Evolutionary conservation across 2,329 filamentous ascomycete genomes (phyloP).

Genomic region (Passalora sequoiae): DNA sequence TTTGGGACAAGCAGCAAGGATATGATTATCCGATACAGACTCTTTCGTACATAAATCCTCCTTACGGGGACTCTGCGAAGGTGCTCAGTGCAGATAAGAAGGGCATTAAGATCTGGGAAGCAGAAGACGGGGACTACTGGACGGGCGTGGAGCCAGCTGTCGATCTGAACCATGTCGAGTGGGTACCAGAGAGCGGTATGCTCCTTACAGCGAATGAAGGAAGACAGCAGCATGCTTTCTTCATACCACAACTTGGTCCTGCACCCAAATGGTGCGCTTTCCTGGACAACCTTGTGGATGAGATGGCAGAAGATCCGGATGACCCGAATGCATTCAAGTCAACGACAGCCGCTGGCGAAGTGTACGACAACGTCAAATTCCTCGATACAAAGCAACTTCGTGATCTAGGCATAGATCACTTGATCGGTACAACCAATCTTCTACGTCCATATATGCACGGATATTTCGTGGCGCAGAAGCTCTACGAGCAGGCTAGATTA

Average conservation of each 20-base stretch:
- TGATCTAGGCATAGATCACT: slow-evolving; percentile 76
- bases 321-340: slow-evolving; percentile 54
- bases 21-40: slow-evolving; percentile 91
- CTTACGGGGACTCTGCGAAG: slow-evolving; percentile 32
- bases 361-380: slow-evolving; percentile 99
- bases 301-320: slow-evolving; percentile 80
- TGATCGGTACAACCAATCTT: slow-evolving; percentile 84
- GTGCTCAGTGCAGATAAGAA: slow-evolving; percentile 73
- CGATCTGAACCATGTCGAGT: slow-evolving; percentile 89
- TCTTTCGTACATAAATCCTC: slow-evolving; percentile 60
- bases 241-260: slow-evolving; percentile 86
- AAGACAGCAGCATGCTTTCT: slow-evolving; percentile 89
- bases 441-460: slow-evolving; percentile 98
- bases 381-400: slow-evolving; percentile 81
- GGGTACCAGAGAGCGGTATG: slow-evolving; percentile 91
- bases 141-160: slow-evolving; percentile 92
- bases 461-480: slow-evolving; percentile 90
- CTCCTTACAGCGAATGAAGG: slow-evolving; percentile 95
- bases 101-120: slow-evolving; percentile 96
- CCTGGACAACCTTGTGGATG: slow-evolving; percentile 94
- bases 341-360: slow-evolving; percentile 56
- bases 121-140: slow-evolving; percentile 77
- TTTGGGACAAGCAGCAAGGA: slow-evolving; percentile 90
- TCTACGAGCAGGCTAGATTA: slow-evolving; percentile 90
- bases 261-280: slow-evolving; percentile 95